Conservation (phyloP, 768 basidiomycete genomes). For the Russula sp. region DNA sequence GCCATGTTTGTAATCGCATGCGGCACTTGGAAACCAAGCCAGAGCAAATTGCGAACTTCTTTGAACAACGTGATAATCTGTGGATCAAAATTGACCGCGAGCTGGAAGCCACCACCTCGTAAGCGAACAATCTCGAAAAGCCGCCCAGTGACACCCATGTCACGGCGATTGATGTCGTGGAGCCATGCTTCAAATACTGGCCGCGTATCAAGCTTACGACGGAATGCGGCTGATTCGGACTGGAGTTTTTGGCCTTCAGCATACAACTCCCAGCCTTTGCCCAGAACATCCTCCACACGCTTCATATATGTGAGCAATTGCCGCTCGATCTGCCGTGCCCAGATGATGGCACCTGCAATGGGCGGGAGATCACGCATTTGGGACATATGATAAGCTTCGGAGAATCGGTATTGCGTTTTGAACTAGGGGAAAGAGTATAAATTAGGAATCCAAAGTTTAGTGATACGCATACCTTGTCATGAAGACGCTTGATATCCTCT, state of each 20-base stretch:
- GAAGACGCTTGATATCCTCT: slow-evolving; percentile 91
- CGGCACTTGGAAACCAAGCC: slow-evolving; percentile 94
- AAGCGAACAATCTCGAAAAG: slow-evolving; percentile 85
- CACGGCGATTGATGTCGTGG: slow-evolving; percentile 87
- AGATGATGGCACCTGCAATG: slow-evolving; percentile 97
- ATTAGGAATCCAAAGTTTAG: neutral
- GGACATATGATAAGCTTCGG: slow-evolving; percentile 96
- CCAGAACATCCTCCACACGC: slow-evolving; percentile 95
- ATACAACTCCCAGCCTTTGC: slow-evolving; percentile 97
- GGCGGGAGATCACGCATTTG: slow-evolving; percentile 97
- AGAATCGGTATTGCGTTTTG: slow-evolving; percentile 92
- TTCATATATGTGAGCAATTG: slow-evolving; percentile 98
- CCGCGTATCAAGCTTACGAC: slow-evolving; percentile 90
- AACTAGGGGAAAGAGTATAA: slow-evolving; percentile 42
- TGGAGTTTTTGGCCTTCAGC: slow-evolving; percentile 99
- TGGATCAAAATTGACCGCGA: slow-evolving; percentile 96
- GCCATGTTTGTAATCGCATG: slow-evolving; percentile 94
- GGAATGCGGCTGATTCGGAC: slow-evolving; percentile 83
- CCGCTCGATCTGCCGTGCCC: slow-evolving; percentile 98
- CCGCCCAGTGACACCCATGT: slow-evolving; percentile 86
- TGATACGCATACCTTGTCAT: slow-evolving; percentile 62
- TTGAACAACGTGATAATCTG: slow-evolving; percentile 99
- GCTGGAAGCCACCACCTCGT: slow-evolving; percentile 69
- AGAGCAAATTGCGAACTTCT: slow-evolving; percentile 91
- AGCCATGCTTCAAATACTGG: slow-evolving; percentile 97